A percentile compares a stretch with the other conserved stretches of the same genome.
phyloP scores from a whole-genome alignment of 345 rosid genomes.

The Raphanus raphanistrum region DNA sequence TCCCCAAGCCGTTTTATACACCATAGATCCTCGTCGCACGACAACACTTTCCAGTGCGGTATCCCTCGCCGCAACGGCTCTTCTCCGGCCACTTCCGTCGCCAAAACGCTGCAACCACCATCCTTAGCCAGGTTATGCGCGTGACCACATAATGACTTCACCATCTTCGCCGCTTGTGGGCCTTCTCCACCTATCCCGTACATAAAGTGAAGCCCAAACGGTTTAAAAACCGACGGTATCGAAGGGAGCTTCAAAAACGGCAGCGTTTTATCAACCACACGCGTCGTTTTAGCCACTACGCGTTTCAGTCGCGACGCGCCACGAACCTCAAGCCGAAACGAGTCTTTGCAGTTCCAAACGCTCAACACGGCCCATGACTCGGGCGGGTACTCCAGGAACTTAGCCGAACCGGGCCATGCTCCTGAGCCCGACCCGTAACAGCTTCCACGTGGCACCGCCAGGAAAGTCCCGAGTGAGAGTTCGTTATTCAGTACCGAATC shows the following conservation, averaged over 20 bases:
- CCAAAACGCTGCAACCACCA: conserved; percentile 70
- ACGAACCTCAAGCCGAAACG: conserved; percentile 67
- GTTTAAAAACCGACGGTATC: conserved; percentile 74
- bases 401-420: conserved; percentile 66
- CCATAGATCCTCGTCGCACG: conserved; percentile 81
- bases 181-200: conserved; percentile 95
- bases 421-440: conserved; percentile 37
- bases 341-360: conserved; percentile 87
- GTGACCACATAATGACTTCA: conserved; percentile 61
- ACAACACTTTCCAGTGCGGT: conserved; percentile 82
- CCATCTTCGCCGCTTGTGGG: conserved; percentile 58
- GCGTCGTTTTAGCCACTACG: conserved; percentile 59
- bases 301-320: conserved; percentile 65
- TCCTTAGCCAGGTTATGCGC: conserved; percentile 83
- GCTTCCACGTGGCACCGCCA: conserved; percentile 75
- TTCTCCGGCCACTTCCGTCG: conserved; percentile 64
- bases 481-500: conserved; percentile 74
- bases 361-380: conserved; percentile 93
- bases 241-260: conserved; percentile 88
- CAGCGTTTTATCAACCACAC: conserved; percentile 65
- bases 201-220: conserved; percentile 77
- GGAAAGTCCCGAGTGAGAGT: conserved; percentile 75
- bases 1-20: conserved; percentile 86
- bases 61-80: conserved; percentile 77
- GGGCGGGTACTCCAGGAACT: conserved; percentile 67